Percentiles rank a stretch among this genome's conserved stretches.
phyloP scores from a whole-genome alignment of 106 monocot species.

The Hemerocallis citrina region DNA sequence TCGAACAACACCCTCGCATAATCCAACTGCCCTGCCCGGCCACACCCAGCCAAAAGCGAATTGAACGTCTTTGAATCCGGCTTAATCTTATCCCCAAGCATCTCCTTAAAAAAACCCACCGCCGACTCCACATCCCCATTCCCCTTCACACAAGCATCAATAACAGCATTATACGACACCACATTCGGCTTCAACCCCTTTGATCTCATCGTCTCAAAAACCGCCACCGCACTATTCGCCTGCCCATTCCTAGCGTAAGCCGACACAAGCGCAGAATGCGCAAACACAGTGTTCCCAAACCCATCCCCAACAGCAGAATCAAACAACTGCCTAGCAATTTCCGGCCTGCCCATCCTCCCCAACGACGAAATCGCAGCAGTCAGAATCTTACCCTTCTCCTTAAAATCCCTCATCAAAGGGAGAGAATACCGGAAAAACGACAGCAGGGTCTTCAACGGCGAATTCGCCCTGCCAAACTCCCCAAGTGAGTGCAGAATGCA shows the following conservation, averaged over 20 bases:
- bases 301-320: constrained; percentile 36
- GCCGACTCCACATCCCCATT: constrained; percentile 53
- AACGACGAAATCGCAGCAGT: constrained; percentile 61
- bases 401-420: constrained; percentile 33
- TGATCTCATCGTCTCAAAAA: constrained; percentile 68
- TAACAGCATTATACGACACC: constrained; percentile 80
- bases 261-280: constrained; percentile 76
- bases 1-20: constrained; percentile 63
- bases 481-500: constrained; percentile 56
- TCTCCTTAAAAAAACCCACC: constrained; percentile 60
- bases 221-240: constrained; percentile 42
- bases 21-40: constrained; percentile 65
- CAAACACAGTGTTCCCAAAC: constrained; percentile 76
- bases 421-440: constrained; percentile 43
- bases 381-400: constrained; percentile 76
- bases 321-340: constrained; percentile 60
- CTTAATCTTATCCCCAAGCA: constrained; percentile 60
- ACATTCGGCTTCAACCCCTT: constrained; percentile 63
- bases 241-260: constrained; percentile 74
- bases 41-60: constrained; percentile 84
- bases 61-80: constrained; percentile 95
- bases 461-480: constrained; percentile 12
- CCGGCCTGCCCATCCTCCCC: constrained; percentile 65
- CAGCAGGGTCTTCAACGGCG: constrained; percentile 30
- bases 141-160: constrained; percentile 90